Evolutionary conservation across 345 rosid genomes (phyloP).

Genomic region (Populus deltoides): DNA sequence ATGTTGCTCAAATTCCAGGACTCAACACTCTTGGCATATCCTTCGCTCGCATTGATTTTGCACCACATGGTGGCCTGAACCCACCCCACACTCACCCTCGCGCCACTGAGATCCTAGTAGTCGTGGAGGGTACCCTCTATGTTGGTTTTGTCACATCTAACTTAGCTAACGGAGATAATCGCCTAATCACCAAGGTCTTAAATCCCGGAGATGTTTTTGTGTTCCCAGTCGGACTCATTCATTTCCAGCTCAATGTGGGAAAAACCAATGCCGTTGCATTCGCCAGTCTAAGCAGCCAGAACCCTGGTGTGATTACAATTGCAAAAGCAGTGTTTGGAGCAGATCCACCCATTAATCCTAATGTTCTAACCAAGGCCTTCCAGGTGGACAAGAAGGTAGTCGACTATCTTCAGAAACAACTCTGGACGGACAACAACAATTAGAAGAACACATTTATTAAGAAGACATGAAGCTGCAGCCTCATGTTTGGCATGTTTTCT

Average conservation of each 20-base stretch:
- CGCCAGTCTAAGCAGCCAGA: slow-evolving; percentile 5
- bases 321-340: slow-evolving; percentile 4
- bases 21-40: slow-evolving; percentile 16
- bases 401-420: not conserved
- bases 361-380: not conserved
- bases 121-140: not conserved
- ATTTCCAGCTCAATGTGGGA: slow-evolving; percentile 3
- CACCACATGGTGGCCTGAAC: not conserved
- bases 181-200: slow-evolving; percentile 6
- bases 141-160: slow-evolving; percentile 11
- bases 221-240: slow-evolving; percentile 6
- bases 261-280: not conserved
- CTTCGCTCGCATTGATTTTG: not conserved
- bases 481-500: too few species aligned
- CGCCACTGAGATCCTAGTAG: not conserved
- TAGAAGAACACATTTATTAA: too few species aligned
- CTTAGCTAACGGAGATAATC: not conserved
- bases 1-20: not conserved
- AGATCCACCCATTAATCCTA: not conserved
- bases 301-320: slow-evolving; percentile 6
- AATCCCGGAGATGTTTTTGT: slow-evolving; percentile 9
- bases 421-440: not conserved
- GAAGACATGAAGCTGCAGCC: too few species aligned
- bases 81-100: slow-evolving; percentile 9
- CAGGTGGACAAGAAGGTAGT: not conserved